Percentiles rank a stretch among this genome's conserved stretches.
These are phyloP conservation scores for Ogataea angusta DNA, from an alignment of 805 yeast species.

Conservation along the genomic window DNA sequence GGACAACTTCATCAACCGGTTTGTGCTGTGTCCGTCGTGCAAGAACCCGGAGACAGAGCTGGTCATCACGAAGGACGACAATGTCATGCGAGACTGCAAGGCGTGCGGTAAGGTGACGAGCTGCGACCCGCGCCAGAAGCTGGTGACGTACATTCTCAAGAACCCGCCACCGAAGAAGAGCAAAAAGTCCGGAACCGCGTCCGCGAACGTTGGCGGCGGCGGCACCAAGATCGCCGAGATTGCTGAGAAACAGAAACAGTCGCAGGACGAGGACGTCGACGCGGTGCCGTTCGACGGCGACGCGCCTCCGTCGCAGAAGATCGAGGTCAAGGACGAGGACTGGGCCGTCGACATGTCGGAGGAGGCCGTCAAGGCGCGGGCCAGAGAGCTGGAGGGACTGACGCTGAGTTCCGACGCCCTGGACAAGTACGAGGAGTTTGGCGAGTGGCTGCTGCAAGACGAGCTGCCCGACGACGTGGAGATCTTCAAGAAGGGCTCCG, in stretches of 20 bases:
- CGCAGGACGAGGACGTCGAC: slow-evolving; percentile 32
- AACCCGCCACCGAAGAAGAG: slow-evolving; percentile 84
- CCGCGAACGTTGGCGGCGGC: slow-evolving; percentile 86
- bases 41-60: slow-evolving; percentile 97
- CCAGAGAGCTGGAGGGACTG: slow-evolving; percentile 75
- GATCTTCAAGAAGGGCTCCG: slow-evolving; percentile 84
- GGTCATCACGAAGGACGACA: slow-evolving; percentile 69
- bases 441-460: slow-evolving; percentile 77
- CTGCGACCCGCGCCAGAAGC: slow-evolving; percentile 82
- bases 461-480: slow-evolving; percentile 79
- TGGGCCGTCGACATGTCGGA: slow-evolving; percentile 98
- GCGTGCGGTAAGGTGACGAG: slow-evolving; percentile 93
- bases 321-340: slow-evolving; percentile 80
- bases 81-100: slow-evolving; percentile 87
- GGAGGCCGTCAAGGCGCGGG: slow-evolving; percentile 93
- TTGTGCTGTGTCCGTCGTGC: slow-evolving; percentile 91
- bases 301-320: slow-evolving; percentile 59
- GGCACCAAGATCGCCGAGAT: slow-evolving; percentile 78
- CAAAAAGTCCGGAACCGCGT: slow-evolving; percentile 81
- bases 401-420: slow-evolving; percentile 38
- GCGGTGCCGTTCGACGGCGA: slow-evolving; percentile 40
- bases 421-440: slow-evolving; percentile 68
- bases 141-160: slow-evolving; percentile 82
- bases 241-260: slow-evolving; percentile 50
- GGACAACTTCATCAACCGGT: slow-evolving; percentile 91